Base-by-base conservation (phyloP, 805 yeast genomes). In the Tetrapisispora phaffii region DNA sequence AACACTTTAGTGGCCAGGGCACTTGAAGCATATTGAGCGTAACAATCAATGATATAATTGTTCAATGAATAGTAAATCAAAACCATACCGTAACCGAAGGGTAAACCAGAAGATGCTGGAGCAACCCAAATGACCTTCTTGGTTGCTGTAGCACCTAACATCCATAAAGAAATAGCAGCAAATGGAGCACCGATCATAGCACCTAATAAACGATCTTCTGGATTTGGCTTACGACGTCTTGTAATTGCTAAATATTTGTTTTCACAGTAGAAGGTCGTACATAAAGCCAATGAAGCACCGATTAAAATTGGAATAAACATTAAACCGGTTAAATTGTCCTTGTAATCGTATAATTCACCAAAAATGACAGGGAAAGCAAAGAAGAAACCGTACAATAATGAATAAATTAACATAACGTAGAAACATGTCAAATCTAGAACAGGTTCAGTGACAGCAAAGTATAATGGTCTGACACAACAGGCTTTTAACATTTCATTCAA, bases 351-450 rank as follows among this genome's bases (percentile, higher is more conserved):
- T 44, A 87, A 72, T 45, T 80, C 83, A 45, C 73, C 75, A 63
- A 88, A 88, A 43, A 88, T 85, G 44, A 82, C 95, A 4, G 97
- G 97, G 67, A 84, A 88, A 0, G 97, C 96, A 68, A 87, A 88
- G 79, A 88, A 88, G 71, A 88, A 88, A 12, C 95, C 96, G 59
- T 88, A 88, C 42, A 88, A 71, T 60, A 88, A 72, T n/a, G 96
- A 82, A 69, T 88, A 88, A 63, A 88, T 86, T 61, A 88, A 73
- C 51, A 94, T 88, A 49, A 88, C 90, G 65, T 86, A 88, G 55
- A 77, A 76, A 64, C 95, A 86, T 72, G 88, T 77, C 53, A 86
- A 69, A 58, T 80, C 93, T 56, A 88, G 69, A 23, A 87, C 94
- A 4, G 95, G 95, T 63, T 88, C 96, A 23, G 89, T 78, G 19